Evolutionary conservation across 2,329 filamentous ascomycete species (phyloP), one percentile per base, ranked within the genome.

Genomic region (Coleophoma cylindrospora): DNA sequence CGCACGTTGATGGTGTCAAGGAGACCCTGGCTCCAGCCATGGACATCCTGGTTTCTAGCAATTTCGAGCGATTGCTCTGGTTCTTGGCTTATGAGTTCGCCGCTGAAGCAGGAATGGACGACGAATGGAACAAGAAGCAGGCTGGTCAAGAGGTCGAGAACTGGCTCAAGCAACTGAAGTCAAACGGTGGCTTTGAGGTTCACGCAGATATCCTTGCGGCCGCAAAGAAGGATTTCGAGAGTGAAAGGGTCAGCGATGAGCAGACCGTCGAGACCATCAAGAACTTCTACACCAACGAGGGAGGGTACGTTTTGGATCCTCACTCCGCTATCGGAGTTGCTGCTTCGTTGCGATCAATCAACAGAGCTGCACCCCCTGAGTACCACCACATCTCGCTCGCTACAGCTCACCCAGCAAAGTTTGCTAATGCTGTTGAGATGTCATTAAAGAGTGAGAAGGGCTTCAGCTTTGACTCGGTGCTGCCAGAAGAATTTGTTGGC

Each of bases 41-140:
- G 94, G 94, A 99, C 68, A 97, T 97, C 57, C 77, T 97, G 3
- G 91, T 97, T 12, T 92, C 87, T 21, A 94, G 87, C 67, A 99
- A 99, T 74, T 97, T 99, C 66, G 94, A 99, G 76, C 83, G 94
- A 33, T 77, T 99, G 5, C 77, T 99, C 11, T 97, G 92, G 92
- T 96, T 89, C 75, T 75, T 97, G 27, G 86, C 90, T 2, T 89
- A 89, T 70, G 80, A 87, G 59, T 86, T 84, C 53, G 83, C 81
- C 15, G 64, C 72, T 7, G 73, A 67, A 12, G 75, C 76, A 4
- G 79, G 80, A 46, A 80, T 84, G 76, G 80, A 86, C 60, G 78
- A 83, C 48, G 72, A 77, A 57, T 85, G 79, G 74, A 84, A 80
- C 68, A 81, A 81, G 70, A 83, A 76, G 66, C 80, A 83, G 67